Evolutionary conservation across 306 rosid genomes (phyloP), one percentile per base, ranked within the genome.

Genomic region (Senna siamea): DNA sequence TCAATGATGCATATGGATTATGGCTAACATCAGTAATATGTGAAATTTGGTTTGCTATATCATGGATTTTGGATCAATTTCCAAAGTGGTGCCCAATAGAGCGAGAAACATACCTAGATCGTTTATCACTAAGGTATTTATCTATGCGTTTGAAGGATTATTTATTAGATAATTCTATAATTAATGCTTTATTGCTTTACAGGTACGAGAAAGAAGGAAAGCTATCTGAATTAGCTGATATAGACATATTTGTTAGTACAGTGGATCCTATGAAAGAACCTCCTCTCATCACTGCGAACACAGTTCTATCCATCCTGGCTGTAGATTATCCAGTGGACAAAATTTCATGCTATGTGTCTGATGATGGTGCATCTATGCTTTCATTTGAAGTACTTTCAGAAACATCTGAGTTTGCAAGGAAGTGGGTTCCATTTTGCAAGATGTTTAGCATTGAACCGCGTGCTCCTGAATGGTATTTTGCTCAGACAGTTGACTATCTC

Each of bases 371-470:
- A 34, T 96, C 98, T 60, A 92, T 92, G 98, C 96, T 92, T 50
- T 87, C 98, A 65, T 92, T 92, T 81, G 98, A 92, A 80, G 98
- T 95, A 40, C 91, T 92, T 70, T 92, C 98, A 4, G 98, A 92
- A 73, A 90, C 98, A 64, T 88, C 98, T 7, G 98, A 92, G 82
- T 92, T 92, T 80, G 98, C 96, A 34, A 84, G 98, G 52, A 92
- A 92, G 79, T 92, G 98, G 98, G 98, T 92, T 67, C 98, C 98
- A n/a, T 92, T 92, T 75, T 82, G 91, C 83, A 92, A 92, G 90
- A 92, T 85, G 56, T 92, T 61, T 81, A 88, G 20, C 69, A 85
- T 92, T 38, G 98, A 92, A 69, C 98, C 94, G 3, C 88, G 98
- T 44, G 98, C 98, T 54, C 98, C 98, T 0, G 98, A 92, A 71